A percentile compares a stretch with the other conserved stretches of the same genome.
Conservation (phyloP, 352 stramenopile species). For the Phytopythium litorale region DNA sequence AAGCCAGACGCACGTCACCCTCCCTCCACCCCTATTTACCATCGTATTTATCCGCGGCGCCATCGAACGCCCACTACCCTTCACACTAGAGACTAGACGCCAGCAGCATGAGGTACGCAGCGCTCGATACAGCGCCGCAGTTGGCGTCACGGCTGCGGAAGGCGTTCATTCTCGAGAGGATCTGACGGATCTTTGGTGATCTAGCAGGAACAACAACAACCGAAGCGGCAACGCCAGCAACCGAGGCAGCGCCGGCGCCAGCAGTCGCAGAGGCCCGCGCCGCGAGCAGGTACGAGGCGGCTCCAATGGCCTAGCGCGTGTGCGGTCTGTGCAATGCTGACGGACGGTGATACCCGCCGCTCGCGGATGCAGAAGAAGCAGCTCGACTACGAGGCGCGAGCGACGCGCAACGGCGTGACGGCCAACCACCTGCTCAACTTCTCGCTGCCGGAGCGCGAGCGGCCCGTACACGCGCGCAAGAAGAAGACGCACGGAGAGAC, state of each 20-base stretch:
- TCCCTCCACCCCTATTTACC: constrained; percentile 15
- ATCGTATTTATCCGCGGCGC: constrained; percentile 28
- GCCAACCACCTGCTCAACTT: constrained; percentile 87
- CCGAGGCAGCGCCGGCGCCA: constrained; percentile 10
- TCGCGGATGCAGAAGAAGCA: constrained; percentile 33
- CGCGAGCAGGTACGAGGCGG: constrained; percentile 26
- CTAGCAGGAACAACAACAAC: constrained; percentile 20
- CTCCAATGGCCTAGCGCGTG: not conserved
- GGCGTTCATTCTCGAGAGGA: no score
- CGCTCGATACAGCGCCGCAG: not conserved
- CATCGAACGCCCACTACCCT: not conserved
- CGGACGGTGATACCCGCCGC: not conserved
- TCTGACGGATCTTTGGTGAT: not conserved
- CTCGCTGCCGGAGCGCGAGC: constrained; percentile 69
- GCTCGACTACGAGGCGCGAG: constrained; percentile 50
- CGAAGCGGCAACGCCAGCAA: constrained; percentile 22
- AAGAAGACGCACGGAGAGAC: constrained; percentile 54
- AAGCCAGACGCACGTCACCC: not conserved
- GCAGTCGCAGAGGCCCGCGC: constrained; percentile 25
- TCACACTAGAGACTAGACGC: constrained; percentile 5
- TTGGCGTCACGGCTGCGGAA: not conserved
- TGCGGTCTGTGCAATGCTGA: not conserved
- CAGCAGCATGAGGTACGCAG: constrained; percentile 42
- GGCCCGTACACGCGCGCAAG: constrained; percentile 40
- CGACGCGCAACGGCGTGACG: constrained; percentile 62